A percentile compares a stretch with the other conserved stretches of the same genome.
Conservation (phyloP, 345 rosid genomes). For the Populus tremula region DNA sequence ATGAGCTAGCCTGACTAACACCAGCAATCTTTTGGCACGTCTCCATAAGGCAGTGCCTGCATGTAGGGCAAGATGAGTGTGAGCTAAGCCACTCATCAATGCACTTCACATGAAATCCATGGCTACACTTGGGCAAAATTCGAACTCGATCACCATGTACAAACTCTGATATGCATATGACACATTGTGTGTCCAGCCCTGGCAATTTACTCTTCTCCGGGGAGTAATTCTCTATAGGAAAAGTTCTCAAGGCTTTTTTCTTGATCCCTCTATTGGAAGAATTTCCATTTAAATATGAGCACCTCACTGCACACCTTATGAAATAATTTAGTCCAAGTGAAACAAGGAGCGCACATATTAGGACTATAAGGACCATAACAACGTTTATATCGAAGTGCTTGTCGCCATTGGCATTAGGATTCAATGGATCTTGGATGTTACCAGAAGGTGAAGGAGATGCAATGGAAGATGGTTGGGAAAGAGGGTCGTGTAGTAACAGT, state of each 20-base stretch:
- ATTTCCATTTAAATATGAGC: background rate
- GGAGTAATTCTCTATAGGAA: background rate
- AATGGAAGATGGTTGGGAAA: too few relatives aligned
- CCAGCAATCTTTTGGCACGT: background rate
- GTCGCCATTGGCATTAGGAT: background rate
- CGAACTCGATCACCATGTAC: background rate
- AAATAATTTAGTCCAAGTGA: background rate
- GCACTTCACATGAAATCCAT: background rate
- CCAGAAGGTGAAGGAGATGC: background rate
- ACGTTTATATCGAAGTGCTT: background rate
- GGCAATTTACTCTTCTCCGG: background rate
- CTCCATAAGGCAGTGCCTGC: background rate
- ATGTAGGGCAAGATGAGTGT: background rate
- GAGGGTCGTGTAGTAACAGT: background rate
- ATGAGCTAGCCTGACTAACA: background rate
- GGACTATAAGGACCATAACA: background rate
- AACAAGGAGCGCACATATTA: background rate
- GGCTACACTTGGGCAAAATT: background rate
- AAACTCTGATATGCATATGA: background rate
- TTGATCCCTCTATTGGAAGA: background rate
- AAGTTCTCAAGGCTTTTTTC: background rate
- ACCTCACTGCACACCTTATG: background rate
- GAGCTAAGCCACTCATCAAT: background rate
- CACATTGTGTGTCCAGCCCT: background rate
- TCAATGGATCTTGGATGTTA: background rate